Evolutionary conservation across 225 moss, liverwort and hornwort genomes (phyloP).

Genomic region (Straminergon stramineum): DNA sequence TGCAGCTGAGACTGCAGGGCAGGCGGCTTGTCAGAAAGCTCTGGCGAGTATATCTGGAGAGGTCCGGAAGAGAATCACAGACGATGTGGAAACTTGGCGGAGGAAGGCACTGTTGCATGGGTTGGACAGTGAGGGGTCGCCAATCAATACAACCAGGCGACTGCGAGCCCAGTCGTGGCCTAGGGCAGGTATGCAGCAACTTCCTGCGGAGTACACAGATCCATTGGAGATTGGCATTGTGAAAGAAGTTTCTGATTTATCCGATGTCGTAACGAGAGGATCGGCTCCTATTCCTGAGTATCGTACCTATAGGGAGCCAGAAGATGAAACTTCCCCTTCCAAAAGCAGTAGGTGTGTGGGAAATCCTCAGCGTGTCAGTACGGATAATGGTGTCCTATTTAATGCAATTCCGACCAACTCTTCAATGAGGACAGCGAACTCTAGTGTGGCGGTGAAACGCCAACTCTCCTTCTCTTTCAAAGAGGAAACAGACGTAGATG

Average conservation of each 20-base stretch:
- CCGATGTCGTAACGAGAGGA: neutral
- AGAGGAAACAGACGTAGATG: neutral
- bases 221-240: constrained; percentile 7
- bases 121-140: constrained; percentile 29
- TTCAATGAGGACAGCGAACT: constrained; percentile 7
- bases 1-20: constrained; percentile 62
- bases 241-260: constrained; percentile 2
- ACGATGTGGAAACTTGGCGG: constrained; percentile 51
- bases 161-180: constrained; percentile 41
- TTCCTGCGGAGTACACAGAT: constrained; percentile 14
- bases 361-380: constrained; percentile 12
- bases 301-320: neutral
- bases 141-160: constrained; percentile 15
- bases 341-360: constrained; percentile 3
- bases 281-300: constrained; percentile 1
- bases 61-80: constrained; percentile 55
- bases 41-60: constrained; percentile 63
- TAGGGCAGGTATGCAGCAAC: constrained; percentile 14
- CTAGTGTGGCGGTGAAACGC: constrained; percentile 34
- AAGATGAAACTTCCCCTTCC: constrained; percentile 1
- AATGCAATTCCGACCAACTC: constrained; percentile 1
- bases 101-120: constrained; percentile 31
- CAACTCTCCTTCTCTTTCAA: constrained; percentile 50
- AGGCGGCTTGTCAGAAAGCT: constrained; percentile 55
- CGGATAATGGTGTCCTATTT: neutral